phyloP scores from a whole-genome alignment of 352 stramenopile species.

The Pelagophyceae sp. region DNA sequence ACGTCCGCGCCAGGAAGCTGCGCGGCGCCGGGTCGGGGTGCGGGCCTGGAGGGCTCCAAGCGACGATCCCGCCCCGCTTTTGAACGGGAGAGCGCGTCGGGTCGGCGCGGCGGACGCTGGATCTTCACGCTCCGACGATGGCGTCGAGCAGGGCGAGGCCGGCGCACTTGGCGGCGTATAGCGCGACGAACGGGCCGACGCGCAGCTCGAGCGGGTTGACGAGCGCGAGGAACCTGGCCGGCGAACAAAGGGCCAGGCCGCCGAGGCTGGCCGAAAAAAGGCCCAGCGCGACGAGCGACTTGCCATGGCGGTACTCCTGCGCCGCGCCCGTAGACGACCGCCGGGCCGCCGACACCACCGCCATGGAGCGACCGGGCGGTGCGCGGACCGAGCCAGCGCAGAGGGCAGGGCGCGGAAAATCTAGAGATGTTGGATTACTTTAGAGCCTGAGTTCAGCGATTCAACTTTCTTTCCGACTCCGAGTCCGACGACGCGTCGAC shows the following conservation, averaged over 20 bases:
- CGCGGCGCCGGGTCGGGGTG: too few relatives aligned
- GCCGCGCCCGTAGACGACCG: not conserved
- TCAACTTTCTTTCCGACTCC: too few relatives aligned
- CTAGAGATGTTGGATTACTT: too few relatives aligned
- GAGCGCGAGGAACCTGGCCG: not conserved
- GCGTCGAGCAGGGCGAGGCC: not conserved
- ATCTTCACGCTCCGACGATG: not conserved
- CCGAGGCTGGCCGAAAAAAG: not conserved
- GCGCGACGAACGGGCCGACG: not conserved
- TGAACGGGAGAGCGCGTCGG: not conserved
- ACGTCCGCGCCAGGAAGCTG: not conserved
- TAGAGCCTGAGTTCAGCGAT: too few relatives aligned
- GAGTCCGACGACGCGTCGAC: too few relatives aligned
- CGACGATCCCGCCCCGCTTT: too few relatives aligned
- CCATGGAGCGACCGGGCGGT: too few relatives aligned
- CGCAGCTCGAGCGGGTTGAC: not conserved
- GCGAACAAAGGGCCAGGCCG: not conserved
- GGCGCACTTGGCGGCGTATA: not conserved
- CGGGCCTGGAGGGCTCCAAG: too few relatives aligned
- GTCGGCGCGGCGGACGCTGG: not conserved
- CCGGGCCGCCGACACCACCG: too few relatives aligned
- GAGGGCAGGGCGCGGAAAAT: too few relatives aligned
- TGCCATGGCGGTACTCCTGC: not conserved
- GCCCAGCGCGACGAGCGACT: not conserved
- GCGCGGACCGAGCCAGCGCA: too few relatives aligned